These are phyloP conservation scores for Ceriops tagal DNA, from an alignment of 345 rosid species.

Conservation along the genomic window DNA sequence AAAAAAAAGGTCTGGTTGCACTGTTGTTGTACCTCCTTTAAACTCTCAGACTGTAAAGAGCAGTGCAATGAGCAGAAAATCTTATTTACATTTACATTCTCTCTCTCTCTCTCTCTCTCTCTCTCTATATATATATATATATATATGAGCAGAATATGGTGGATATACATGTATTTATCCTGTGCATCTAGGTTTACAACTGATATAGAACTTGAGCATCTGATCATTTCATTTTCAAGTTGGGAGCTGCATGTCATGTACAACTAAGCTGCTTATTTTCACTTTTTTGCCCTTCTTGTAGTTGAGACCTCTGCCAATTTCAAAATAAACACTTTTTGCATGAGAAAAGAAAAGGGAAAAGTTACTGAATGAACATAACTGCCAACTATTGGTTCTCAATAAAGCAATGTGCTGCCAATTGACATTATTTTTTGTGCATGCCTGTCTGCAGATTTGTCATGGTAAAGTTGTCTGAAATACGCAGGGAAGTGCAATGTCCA, in stretches of 20 bases:
- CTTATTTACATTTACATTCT: no score
- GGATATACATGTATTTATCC: no score
- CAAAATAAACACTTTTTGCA: background rate
- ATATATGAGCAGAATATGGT: no score
- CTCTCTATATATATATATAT: no score
- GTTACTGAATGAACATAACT: background rate
- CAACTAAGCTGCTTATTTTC: background rate
- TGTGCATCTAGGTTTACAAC: no score
- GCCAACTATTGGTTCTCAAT: slow-evolving; percentile 1
- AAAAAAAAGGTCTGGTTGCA: no score
- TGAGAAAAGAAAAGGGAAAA: background rate
- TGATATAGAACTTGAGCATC: background rate
- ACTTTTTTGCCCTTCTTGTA: background rate
- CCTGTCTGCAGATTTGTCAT: slow-evolving; percentile 39
- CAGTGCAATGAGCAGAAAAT: no score
- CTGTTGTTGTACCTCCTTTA: no score
- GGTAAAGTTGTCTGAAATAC: slow-evolving; percentile 54
- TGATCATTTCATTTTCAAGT: background rate
- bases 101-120: no score
- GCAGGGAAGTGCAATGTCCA: slow-evolving; percentile 76
- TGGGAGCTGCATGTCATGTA: background rate
- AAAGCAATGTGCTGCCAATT: slow-evolving; percentile 6
- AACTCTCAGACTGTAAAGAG: no score
- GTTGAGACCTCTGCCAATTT: background rate
- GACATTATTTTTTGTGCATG: background rate